Evolutionary conservation across 2,329 filamentous ascomycete species (phyloP).

Genomic region (Fulvia fulva): DNA sequence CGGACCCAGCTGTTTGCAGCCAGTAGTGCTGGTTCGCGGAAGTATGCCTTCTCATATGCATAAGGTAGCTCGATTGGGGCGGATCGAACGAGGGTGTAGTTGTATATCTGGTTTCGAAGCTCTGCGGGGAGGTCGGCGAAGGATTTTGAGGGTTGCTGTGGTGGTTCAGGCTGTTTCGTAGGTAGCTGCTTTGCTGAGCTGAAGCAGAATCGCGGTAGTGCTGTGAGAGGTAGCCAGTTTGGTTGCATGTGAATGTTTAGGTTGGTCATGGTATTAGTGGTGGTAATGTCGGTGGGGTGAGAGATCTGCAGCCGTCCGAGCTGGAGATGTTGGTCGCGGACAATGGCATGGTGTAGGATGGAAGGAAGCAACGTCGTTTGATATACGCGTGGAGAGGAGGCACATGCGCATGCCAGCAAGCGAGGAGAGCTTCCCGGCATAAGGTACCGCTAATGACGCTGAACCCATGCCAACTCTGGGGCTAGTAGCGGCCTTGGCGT

Average conservation of each 20-base stretch:
- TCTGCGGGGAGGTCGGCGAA: conserved; percentile 4
- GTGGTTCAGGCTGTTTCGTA: neutral
- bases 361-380: neutral
- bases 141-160: neutral
- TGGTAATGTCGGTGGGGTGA: neutral
- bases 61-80: conserved; percentile 17
- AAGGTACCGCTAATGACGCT: neutral
- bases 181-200: neutral
- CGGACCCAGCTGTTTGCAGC: conserved; percentile 11
- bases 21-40: conserved; percentile 16
- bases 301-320: neutral
- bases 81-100: neutral
- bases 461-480: neutral
- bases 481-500: neutral
- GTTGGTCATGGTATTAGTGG: neutral
- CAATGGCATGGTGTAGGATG: neutral
- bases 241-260: neutral
- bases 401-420: neutral
- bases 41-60: conserved; percentile 15
- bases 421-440: neutral
- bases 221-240: neutral
- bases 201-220: conserved; percentile 1
- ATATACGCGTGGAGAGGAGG: neutral
- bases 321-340: neutral
- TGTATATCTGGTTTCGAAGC: conserved; percentile 5